These are phyloP conservation scores for Thielaviopsis musarum DNA, from an alignment of 2,329 filamentous ascomycete genomes.

Conservation along the genomic window DNA sequence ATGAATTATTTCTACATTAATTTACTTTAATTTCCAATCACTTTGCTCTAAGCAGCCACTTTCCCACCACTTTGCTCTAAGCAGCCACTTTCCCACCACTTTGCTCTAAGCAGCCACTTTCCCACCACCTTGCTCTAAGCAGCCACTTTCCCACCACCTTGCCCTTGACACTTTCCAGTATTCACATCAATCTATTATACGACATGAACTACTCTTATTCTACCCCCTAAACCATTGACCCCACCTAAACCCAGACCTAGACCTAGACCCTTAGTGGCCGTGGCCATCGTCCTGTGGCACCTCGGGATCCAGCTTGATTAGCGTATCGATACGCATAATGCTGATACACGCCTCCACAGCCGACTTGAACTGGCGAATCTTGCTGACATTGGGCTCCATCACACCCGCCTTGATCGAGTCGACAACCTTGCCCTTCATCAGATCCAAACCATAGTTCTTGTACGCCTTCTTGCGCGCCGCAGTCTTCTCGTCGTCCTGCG, in stretches of 20 bases:
- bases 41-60: no score
- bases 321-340: constrained; percentile 97
- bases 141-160: no score
- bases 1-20: neutral
- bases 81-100: no score
- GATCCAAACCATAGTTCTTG: constrained; percentile 94
- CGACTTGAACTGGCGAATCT: constrained; percentile 94
- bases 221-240: neutral
- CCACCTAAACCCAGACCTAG: neutral
- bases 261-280: constrained; percentile 44
- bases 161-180: neutral
- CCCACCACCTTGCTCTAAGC: no score
- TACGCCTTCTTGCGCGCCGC: constrained; percentile 91
- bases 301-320: constrained; percentile 96
- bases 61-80: no score
- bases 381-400: constrained; percentile 93
- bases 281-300: constrained; percentile 64
- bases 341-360: constrained; percentile 96
- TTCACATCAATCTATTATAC: neutral
- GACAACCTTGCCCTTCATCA: constrained; percentile 74
- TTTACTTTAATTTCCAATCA: no score
- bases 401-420: constrained; percentile 92
- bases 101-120: no score
- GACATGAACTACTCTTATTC: neutral
- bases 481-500: constrained; percentile 71